A percentile compares a stretch with the other conserved stretches of the same genome.
Conservation (phyloP, 129 eudicot species). For the Artemisia tridentata region DNA sequence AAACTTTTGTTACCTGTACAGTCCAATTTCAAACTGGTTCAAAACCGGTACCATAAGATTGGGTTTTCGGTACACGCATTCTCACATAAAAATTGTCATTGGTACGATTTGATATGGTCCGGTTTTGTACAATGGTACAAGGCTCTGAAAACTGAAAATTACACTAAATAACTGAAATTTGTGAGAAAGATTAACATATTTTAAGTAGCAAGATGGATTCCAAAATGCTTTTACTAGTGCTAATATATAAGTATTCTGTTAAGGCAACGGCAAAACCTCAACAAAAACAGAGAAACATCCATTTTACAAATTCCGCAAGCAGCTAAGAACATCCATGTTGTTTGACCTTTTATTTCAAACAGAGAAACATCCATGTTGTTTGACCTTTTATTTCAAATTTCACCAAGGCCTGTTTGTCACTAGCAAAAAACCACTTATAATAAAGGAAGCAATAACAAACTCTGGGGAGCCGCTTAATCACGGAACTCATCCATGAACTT, state of each 20-base stretch:
- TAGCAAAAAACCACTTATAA: neutral
- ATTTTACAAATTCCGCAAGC: neutral
- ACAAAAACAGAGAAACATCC: neutral
- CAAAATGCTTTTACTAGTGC: slow-evolving; percentile 2
- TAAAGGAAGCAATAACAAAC: neutral
- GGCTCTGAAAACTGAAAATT: no score
- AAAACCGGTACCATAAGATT: no score
- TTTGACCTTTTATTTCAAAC: no score
- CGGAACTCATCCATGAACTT: slow-evolving; percentile 82
- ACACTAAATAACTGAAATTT: no score
- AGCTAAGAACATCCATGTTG: no score
- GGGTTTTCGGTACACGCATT: no score
- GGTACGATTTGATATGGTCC: no score
- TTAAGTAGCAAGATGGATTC: neutral
- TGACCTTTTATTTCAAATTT: slow-evolving; percentile 17
- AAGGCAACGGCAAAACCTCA: neutral
- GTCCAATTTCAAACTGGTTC: no score
- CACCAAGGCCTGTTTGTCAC: slow-evolving; percentile 2
- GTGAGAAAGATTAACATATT: no score
- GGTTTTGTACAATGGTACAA: no score
- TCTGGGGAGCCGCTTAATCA: slow-evolving; percentile 27
- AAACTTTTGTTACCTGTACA: no score
- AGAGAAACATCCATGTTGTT: neutral
- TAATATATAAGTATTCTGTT: neutral
- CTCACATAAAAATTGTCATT: no score